Conservation (phyloP, 176 grass and related monocot genomes). For the Typha latifolia region DNA sequence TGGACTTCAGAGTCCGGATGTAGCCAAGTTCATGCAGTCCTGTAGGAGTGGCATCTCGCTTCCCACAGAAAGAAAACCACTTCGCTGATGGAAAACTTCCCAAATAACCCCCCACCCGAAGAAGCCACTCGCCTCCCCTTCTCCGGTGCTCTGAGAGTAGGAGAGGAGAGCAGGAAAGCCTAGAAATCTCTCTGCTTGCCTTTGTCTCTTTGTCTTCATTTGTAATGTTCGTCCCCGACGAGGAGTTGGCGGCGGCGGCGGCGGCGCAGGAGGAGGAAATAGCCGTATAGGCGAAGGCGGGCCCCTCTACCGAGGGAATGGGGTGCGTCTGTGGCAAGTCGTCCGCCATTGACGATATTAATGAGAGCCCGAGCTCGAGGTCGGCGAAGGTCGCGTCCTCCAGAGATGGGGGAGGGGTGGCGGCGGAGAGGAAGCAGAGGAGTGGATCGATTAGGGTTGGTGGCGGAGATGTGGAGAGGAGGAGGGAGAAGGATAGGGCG, state of each 20-base stretch:
- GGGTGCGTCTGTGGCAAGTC: slow-evolving; percentile 64
- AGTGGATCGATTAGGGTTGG: slow-evolving; percentile 21
- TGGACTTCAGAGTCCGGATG: no score
- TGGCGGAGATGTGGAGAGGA: slow-evolving; percentile 15
- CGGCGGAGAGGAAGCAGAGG: slow-evolving; percentile 28
- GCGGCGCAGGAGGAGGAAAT: not conserved
- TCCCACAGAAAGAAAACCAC: no score
- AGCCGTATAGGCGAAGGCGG: not conserved
- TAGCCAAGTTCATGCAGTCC: no score
- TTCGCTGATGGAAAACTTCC: no score
- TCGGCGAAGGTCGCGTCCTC: not conserved
- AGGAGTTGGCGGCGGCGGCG: not conserved
- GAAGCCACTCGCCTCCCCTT: no score
- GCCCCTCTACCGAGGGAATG: slow-evolving; percentile 18
- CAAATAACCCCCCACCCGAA: no score
- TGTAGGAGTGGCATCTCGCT: no score
- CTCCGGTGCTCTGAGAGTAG: no score
- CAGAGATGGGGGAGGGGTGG: slow-evolving; percentile 22
- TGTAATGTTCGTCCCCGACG: not conserved
- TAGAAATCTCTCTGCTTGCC: no score
- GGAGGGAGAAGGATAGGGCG: slow-evolving; percentile 33
- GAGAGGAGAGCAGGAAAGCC: no score
- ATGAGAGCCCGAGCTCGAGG: slow-evolving; percentile 12
- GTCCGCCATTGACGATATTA: slow-evolving; percentile 28
- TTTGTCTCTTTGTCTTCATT: no score